Conservation (phyloP, 2,329 filamentous ascomycete genomes). For the Sarocladium brachiariae region DNA sequence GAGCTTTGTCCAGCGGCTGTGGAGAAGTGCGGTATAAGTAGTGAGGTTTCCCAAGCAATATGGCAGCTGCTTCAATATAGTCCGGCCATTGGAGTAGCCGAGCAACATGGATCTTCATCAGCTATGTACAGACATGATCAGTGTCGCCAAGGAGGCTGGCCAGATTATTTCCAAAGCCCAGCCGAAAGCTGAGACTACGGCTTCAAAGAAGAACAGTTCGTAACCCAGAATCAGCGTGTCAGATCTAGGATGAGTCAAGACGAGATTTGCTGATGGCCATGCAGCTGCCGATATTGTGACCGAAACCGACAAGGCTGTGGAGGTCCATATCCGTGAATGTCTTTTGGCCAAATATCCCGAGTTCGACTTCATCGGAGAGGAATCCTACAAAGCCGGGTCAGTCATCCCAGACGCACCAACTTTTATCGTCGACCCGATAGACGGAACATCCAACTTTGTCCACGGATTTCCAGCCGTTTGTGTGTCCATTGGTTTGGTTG, state of each 20-base stretch:
- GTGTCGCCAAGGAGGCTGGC: background rate
- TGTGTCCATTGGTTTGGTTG: background rate
- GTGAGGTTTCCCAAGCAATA: no score
- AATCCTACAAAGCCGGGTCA: background rate
- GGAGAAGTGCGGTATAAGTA: background rate
- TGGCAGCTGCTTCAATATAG: background rate
- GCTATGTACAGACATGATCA: background rate
- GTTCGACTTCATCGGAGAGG: slow-evolving; percentile 2
- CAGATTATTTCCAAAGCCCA: background rate
- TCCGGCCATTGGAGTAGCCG: background rate
- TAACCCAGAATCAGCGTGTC: background rate
- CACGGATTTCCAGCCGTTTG: slow-evolving; percentile 3
- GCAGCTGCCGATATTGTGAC: slow-evolving; percentile 4
- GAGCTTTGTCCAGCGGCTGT: no score
- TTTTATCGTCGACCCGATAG: slow-evolving; percentile 1
- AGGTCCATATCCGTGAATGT: background rate
- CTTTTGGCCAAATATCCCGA: background rate
- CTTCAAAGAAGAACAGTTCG: background rate
- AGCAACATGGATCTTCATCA: background rate
- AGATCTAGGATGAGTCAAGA: background rate
- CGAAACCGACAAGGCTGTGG: background rate
- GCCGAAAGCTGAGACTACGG: background rate
- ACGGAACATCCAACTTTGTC: slow-evolving; percentile 1
- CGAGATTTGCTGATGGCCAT: background rate
- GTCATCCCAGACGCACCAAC: background rate